These are phyloP conservation scores for Citrullus colocynthis DNA, from an alignment of 306 rosid species.

Conservation along the genomic window DNA sequence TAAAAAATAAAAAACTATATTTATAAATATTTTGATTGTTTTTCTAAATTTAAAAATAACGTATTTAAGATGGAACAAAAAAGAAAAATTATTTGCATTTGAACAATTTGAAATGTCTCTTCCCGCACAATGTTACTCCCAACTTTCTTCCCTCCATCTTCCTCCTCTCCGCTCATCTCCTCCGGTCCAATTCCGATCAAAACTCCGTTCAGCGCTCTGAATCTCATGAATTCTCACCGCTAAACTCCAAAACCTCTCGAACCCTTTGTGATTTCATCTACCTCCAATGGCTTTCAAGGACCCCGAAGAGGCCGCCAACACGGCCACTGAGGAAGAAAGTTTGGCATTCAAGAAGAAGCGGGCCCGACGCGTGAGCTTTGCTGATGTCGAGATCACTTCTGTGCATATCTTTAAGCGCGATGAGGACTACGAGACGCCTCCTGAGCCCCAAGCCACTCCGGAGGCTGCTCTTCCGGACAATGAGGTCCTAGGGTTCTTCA, in stretches of 20 bases:
- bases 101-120: background rate
- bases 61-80: no score
- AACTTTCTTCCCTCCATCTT: background rate
- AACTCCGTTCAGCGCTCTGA: background rate
- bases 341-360: conserved; percentile 38
- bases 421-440: conserved; percentile 43
- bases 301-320: conserved; percentile 28
- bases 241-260: background rate
- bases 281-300: conserved; percentile 33
- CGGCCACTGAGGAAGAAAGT: conserved; percentile 47
- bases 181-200: background rate
- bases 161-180: background rate
- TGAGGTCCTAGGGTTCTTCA: conserved; percentile 36
- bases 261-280: background rate
- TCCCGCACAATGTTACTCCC: conserved; percentile 1
- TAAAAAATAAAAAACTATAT: no score
- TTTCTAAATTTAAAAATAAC: no score
- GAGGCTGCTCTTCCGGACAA: conserved; percentile 7
- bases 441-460: conserved; percentile 23
- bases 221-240: background rate
- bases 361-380: conserved; percentile 89
- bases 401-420: conserved; percentile 79
- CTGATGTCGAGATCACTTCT: conserved; percentile 83
- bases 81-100: background rate
- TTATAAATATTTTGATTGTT: no score